These are phyloP conservation scores for Annulohypoxylon moriforme DNA, from an alignment of 495 filamentous ascomycete genomes.

Conservation along the genomic window DNA sequence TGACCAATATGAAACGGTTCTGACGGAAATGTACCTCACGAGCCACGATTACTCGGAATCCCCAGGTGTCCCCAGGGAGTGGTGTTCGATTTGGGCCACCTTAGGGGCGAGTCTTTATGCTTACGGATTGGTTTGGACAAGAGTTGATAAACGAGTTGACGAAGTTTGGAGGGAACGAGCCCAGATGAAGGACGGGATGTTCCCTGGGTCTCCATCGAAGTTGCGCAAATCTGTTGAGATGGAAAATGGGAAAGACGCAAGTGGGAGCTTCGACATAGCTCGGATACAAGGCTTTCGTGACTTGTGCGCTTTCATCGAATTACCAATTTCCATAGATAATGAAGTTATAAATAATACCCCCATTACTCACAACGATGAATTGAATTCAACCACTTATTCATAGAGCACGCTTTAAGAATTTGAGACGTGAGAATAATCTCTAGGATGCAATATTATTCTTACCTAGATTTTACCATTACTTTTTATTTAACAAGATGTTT, in stretches of 20 bases:
- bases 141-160: constrained; percentile 1
- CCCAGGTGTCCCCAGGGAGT: constrained; percentile 12
- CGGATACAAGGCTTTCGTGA: constrained; percentile 11
- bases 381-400: no score
- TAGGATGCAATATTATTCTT: no score
- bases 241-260: constrained; percentile 1
- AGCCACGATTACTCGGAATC: constrained; percentile 25
- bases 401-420: no score
- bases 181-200: not conserved
- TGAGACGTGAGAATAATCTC: no score
- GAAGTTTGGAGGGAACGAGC: constrained; percentile 8
- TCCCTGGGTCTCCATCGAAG: constrained; percentile 4
- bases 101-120: constrained; percentile 26
- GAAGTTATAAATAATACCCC: constrained; percentile 43
- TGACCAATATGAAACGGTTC: constrained; percentile 20
- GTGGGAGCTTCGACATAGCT: constrained; percentile 9
- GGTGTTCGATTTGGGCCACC: constrained; percentile 25
- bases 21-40: constrained; percentile 23
- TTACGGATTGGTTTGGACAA: constrained; percentile 32
- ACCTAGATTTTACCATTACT: no score
- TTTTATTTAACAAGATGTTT: no score
- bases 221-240: constrained; percentile 7
- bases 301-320: constrained; percentile 30
- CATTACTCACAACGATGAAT: not conserved
- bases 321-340: constrained; percentile 39